A percentile compares a stretch with the other conserved stretches of the same genome.
phyloP scores from a whole-genome alignment of 441 rosid genomes.

The Syzygium syzygioides region DNA sequence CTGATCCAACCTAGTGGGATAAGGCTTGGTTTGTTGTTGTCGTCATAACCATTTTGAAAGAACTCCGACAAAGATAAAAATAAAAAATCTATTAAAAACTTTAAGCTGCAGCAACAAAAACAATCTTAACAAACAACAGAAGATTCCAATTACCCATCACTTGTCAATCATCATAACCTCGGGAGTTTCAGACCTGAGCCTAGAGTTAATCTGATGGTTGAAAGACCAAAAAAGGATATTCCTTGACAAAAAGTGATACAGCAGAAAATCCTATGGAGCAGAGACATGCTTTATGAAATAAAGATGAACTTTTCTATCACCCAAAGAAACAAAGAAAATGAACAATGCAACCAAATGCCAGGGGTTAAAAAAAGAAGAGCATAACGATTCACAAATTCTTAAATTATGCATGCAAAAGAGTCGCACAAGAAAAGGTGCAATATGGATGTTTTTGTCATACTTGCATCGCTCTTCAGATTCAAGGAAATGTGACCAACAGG shows the following conservation, averaged over 20 bases:
- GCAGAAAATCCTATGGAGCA: background rate
- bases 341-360: background rate
- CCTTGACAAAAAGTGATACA: background rate
- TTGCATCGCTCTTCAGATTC: conserved; percentile 42
- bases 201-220: background rate
- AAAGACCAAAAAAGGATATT: background rate
- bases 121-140: background rate
- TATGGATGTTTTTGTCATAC: conserved; percentile 18
- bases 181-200: background rate
- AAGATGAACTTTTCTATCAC: background rate
- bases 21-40: background rate
- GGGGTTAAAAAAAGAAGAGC: background rate
- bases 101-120: background rate
- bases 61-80: background rate
- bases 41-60: background rate
- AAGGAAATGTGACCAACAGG: conserved; percentile 94
- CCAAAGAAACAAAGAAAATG: background rate
- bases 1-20: background rate
- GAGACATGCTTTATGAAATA: background rate
- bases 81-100: accelerated
- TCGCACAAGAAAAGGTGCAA: background rate
- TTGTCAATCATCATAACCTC: background rate
- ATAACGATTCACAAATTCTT: background rate
- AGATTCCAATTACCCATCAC: background rate
- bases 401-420: background rate